A percentile compares a stretch with the other conserved stretches of the same genome.
Evolutionary conservation across 176 grass and related monocot genomes (phyloP).

Genomic region (Poa pratensis): DNA sequence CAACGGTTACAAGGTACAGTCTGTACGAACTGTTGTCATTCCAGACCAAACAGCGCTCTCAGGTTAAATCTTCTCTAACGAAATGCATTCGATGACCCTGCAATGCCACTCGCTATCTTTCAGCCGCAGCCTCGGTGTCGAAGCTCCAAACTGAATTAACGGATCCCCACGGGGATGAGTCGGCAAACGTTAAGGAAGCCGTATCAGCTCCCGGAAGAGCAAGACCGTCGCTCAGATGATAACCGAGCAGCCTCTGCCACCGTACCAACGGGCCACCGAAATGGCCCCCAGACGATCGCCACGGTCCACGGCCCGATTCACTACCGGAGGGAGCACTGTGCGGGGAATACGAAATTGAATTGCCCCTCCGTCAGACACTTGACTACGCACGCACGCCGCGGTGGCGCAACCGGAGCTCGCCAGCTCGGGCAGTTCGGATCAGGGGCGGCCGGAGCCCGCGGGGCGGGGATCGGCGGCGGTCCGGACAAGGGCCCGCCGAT

Average conservation of each 20-base stretch:
- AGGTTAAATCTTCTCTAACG: too few relatives aligned
- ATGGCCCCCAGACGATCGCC: neutral
- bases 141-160: neutral
- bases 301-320: neutral
- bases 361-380: neutral
- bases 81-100: too few relatives aligned
- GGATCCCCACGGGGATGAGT: neutral
- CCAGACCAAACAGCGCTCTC: neutral
- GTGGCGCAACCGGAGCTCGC: neutral
- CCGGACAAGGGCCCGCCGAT: conserved; percentile 14
- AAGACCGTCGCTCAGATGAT: neutral
- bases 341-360: neutral
- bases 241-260: neutral
- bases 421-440: conserved; percentile 22
- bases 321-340: neutral
- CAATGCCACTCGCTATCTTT: too few relatives aligned
- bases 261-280: neutral
- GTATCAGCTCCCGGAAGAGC: neutral
- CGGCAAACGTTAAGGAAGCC: neutral
- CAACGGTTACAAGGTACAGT: too few relatives aligned
- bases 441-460: neutral
- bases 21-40: neutral
- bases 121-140: neutral
- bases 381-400: neutral
- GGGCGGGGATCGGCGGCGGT: conserved; percentile 15